Percentiles rank a stretch among this genome's conserved stretches.
These are phyloP conservation scores for Corymbia calophylla DNA, from an alignment of 441 rosid species.

Conservation along the genomic window DNA sequence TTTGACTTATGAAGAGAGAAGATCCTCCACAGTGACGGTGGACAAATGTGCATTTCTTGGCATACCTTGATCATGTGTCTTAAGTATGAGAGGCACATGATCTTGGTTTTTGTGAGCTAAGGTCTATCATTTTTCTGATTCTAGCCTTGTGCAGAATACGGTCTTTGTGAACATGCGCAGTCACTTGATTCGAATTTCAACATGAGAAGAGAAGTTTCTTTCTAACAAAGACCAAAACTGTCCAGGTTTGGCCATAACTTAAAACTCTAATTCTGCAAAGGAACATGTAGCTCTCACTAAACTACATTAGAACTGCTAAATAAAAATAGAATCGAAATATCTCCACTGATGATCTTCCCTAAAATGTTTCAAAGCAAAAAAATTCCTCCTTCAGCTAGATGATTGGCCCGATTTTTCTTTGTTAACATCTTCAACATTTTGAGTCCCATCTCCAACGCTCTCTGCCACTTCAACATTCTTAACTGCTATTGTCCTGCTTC, in stretches of 20 bases:
- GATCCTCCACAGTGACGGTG: not conserved
- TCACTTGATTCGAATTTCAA: not conserved
- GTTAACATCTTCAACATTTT: slow-evolving; percentile 7
- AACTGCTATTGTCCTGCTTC: not conserved
- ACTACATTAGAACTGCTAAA: not conserved
- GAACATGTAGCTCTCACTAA: not conserved
- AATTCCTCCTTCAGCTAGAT: not conserved
- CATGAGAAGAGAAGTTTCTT: not conserved
- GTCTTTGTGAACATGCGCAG: not conserved
- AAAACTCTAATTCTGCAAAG: not conserved
- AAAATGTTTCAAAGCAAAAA: not conserved
- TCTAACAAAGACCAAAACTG: not conserved
- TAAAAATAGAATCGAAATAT: not conserved
- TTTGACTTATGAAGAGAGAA: not conserved
- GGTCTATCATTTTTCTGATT: not conserved
- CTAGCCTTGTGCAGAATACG: not conserved
- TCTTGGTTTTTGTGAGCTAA: not conserved
- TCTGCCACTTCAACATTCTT: not conserved
- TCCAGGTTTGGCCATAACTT: not conserved
- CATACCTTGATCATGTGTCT: not conserved
- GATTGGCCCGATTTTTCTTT: slow-evolving; percentile 8
- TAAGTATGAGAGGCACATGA: not conserved
- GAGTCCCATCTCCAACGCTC: not conserved
- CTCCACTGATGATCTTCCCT: not conserved
- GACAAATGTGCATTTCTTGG: not conserved